These are phyloP conservation scores for Aspergillus fischeri DNA, from an alignment of 2,329 filamentous ascomycete species.

Conservation along the genomic window DNA sequence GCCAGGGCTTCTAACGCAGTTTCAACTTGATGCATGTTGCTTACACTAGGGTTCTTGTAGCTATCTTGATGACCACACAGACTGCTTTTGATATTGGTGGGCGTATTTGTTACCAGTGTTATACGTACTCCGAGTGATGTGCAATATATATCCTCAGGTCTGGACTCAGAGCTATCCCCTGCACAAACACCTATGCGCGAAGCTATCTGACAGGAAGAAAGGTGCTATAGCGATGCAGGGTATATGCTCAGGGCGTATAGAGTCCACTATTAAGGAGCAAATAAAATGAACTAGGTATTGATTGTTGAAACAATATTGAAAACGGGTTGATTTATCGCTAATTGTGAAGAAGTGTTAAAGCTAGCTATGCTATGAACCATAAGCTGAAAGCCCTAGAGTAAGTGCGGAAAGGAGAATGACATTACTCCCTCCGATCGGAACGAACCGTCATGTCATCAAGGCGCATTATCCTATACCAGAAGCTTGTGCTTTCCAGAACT, in stretches of 20 bases:
- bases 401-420: background rate
- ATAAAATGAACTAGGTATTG: background rate
- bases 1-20: background rate
- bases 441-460: no score
- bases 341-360: background rate
- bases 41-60: background rate
- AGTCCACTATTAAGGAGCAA: background rate
- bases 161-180: background rate
- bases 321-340: background rate
- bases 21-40: no score
- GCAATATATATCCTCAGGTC: background rate
- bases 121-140: background rate
- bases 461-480: background rate
- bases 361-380: background rate
- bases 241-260: background rate
- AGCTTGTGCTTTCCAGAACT: background rate
- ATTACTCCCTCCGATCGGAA: no score
- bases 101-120: background rate
- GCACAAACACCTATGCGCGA: background rate
- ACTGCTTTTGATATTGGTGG: background rate
- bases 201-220: background rate
- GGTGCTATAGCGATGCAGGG: background rate
- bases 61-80: background rate
- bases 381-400: background rate
- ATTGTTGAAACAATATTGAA: background rate